Evolutionary conservation across 352 stramenopile species (phyloP).

Genomic region (Peronospora tabacina): DNA sequence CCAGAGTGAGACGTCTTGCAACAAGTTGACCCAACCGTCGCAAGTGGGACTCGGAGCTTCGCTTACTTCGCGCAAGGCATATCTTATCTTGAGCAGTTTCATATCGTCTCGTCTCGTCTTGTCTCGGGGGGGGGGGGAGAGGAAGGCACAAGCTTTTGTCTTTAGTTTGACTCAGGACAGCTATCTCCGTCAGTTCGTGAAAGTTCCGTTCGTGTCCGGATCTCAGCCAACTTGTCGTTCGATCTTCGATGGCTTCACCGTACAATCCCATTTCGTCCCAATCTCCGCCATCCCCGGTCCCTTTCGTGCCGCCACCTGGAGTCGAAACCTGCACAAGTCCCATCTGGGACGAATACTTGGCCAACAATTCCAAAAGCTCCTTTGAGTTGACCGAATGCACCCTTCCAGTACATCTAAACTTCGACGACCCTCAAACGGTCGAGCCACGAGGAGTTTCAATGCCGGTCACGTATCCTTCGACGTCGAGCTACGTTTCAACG

Average conservation of each 20-base stretch:
- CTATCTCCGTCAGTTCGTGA: constrained; percentile 5
- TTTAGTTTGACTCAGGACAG: constrained; percentile 2
- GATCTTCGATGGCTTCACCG: constrained; percentile 6
- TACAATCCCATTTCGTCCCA: not conserved
- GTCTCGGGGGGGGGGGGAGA: constrained; percentile 3
- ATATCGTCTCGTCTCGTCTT: constrained; percentile 9
- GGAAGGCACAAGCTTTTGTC: not conserved
- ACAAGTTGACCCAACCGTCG: not conserved
- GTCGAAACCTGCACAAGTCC: constrained; percentile 1
- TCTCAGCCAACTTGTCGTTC: not conserved
- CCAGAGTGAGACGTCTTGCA: not conserved
- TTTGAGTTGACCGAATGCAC: constrained; percentile 9
- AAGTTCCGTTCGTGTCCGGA: constrained; percentile 1
- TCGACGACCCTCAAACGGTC: constrained; percentile 1
- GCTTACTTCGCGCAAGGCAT: not conserved
- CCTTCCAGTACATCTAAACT: constrained; percentile 10
- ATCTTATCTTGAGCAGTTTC: constrained; percentile 1
- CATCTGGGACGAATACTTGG: constrained; percentile 27
- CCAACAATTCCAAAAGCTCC: not conserved
- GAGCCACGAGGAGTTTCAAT: not conserved
- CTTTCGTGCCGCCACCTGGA: constrained; percentile 4
- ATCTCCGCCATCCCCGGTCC: constrained; percentile 9
- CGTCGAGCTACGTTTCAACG: constrained; percentile 6
- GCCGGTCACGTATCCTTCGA: not conserved
- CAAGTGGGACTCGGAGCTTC: not conserved